Evolutionary conservation across 768 basidiomycete species (phyloP).

Genomic region (Polyporus arcularius): DNA sequence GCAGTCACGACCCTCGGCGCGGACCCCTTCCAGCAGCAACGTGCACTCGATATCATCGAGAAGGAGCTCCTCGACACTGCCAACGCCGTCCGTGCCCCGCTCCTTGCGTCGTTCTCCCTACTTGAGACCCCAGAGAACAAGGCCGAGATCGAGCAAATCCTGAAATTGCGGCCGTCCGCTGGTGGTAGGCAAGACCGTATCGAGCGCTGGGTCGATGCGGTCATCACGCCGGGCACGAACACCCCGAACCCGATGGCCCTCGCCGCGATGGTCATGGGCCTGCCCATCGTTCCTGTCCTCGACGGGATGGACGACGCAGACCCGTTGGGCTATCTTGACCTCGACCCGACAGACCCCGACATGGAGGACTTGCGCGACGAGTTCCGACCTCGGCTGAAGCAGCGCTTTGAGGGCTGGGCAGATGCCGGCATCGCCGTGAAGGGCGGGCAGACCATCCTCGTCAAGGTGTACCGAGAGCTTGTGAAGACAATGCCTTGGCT

Average conservation of each 20-base stretch:
- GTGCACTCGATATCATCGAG: conserved; percentile 48
- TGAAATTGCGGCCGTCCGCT: conserved; percentile 42
- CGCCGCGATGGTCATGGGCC: conserved; percentile 65
- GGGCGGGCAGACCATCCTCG: conserved; percentile 39
- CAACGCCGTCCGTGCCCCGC: conserved; percentile 41
- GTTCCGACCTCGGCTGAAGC: conserved; percentile 57
- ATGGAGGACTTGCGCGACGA: conserved; percentile 62
- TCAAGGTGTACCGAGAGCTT: conserved; percentile 45
- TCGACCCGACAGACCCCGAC: conserved; percentile 55
- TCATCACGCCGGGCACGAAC: conserved; percentile 40
- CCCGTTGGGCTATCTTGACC: conserved; percentile 49
- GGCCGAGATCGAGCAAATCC: conserved; percentile 45
- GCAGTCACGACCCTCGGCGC: conserved; percentile 43
- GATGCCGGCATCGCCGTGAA: conserved; percentile 40
- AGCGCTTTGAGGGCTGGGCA: conserved; percentile 60
- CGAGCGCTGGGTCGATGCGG: conserved; percentile 52
- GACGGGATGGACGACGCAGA: conserved; percentile 47
- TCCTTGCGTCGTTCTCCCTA: conserved; percentile 48
- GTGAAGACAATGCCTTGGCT: conserved; percentile 61
- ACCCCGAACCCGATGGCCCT: conserved; percentile 56
- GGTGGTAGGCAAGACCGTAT: conserved; percentile 48
- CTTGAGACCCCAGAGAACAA: conserved; percentile 44
- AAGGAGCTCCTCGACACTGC: conserved; percentile 53
- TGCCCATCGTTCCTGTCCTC: conserved; percentile 38
- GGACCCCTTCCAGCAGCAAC: conserved; percentile 29